Evolutionary conservation across 805 yeast genomes (phyloP).

Genomic region (Suhomyces sp.): DNA sequence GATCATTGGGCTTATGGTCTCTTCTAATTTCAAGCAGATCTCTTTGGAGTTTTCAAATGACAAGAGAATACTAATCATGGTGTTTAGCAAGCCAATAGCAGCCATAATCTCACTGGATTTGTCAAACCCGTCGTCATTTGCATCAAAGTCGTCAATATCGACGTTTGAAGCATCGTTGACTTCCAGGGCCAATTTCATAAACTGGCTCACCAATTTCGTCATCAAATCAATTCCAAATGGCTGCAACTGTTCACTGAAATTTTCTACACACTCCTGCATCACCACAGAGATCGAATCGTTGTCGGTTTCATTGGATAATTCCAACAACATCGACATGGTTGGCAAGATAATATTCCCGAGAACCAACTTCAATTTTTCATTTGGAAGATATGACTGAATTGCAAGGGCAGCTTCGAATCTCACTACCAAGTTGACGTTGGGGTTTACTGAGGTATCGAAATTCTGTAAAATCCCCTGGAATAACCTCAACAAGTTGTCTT

Average conservation of each 20-base stretch:
- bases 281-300: constrained; percentile 84
- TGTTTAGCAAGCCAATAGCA: constrained; percentile 75
- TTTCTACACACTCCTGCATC: constrained; percentile 93
- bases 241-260: constrained; percentile 76
- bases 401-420: constrained; percentile 83
- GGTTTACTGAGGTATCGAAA: constrained; percentile 19
- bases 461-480: constrained; percentile 35
- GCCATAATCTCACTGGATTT: constrained; percentile 68
- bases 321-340: constrained; percentile 75
- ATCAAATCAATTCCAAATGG: constrained; percentile 29
- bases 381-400: constrained; percentile 69
- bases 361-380: constrained; percentile 65
- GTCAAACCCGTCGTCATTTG: constrained; percentile 9
- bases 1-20: constrained; percentile 66
- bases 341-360: constrained; percentile 68
- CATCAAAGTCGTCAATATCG: constrained; percentile 28
- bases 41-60: constrained; percentile 80
- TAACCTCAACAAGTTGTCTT: constrained; percentile 20
- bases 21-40: constrained; percentile 61
- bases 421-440: constrained; percentile 55
- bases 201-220: constrained; percentile 26
- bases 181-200: constrained; percentile 29
- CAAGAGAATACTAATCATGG: constrained; percentile 75
- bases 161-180: constrained; percentile 51
- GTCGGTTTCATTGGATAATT: constrained; percentile 76